These are phyloP conservation scores for Sedum album DNA, from an alignment of 164 flowering plant genomes.

Conservation along the genomic window DNA sequence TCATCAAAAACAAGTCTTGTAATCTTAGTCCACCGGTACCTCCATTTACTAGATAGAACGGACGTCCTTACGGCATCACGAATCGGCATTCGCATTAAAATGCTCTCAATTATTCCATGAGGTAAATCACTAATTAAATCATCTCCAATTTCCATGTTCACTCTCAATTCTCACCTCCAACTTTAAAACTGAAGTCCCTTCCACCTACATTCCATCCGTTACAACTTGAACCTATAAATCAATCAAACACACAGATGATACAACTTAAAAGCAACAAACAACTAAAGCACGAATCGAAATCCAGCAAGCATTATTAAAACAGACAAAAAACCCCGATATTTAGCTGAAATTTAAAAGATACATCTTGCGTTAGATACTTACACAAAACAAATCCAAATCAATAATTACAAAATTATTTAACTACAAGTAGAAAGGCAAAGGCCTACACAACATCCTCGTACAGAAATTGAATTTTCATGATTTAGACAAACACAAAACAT, in stretches of 20 bases:
- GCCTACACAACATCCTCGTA: background rate
- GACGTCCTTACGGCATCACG: constrained; percentile 64
- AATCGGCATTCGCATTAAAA: constrained; percentile 43
- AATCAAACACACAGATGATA: background rate
- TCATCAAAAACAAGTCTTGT: constrained; percentile 47
- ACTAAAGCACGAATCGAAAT: background rate
- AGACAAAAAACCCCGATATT: background rate
- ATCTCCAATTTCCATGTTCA: background rate
- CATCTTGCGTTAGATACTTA: too few relatives aligned
- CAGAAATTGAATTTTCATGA: background rate
- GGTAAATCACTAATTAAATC: constrained; percentile 59
- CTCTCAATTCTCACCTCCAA: background rate
- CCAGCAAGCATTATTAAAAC: background rate
- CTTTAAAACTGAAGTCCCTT: background rate
- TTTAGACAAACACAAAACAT: background rate
- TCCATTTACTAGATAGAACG: constrained; percentile 54
- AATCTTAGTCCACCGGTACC: constrained; percentile 50
- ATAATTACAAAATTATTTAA: too few relatives aligned
- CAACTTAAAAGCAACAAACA: background rate
- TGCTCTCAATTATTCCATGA: constrained; percentile 45
- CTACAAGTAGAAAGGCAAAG: background rate
- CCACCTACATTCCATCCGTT: background rate
- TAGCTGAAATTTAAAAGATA: background rate
- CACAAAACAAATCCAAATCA: background rate
- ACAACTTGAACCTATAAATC: background rate